Evolutionary conservation across 2,329 filamentous ascomycete genomes (phyloP), one percentile per base, ranked within the genome.

Genomic region (Ophioceras dolichostomum): DNA sequence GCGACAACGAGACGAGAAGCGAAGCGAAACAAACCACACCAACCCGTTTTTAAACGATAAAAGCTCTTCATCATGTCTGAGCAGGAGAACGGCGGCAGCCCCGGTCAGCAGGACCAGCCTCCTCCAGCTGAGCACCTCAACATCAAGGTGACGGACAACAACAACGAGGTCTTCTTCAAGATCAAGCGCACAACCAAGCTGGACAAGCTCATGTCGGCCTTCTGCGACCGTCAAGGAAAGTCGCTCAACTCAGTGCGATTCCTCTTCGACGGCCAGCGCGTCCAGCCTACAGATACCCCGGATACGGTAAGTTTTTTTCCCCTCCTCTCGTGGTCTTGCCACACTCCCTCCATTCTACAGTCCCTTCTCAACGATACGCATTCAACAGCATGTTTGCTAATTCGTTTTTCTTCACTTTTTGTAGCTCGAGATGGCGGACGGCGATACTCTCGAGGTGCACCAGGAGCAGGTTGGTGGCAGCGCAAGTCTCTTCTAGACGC

Each of bases 121-220:
- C 53, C 62, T 37, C 64, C 67, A 18, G 64, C 68, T 39, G 89
- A 96, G 64, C 91, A 98, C 61, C 70, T 98, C 5, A 98, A 98
- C 65, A 96, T 98, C 66, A 98, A 98, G 60, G 91, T 98, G 12
- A 96, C 91, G 0, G 91, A 98, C 52, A 95, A 94, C 67, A 95
- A 95, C 67, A 98, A 98, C 59, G 91, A 98, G 58, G 89, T 98
- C 51, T 98, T 96, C 62, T 98, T 98, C 71, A 98, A 98, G 71
- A 98, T 98, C 67, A 98, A 98, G 79, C 77, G 88, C 27, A 87
- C 82, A 17, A 98, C 91, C 1, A 84, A 87, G 58, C 75, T 98
- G 2, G 91, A 94, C 65, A 98, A 98, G 69, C 70, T 98, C 39
- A 98, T 98, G 91, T 82, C 86, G 43, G 91, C 91, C 16, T 98